Conservation (phyloP, 495 filamentous ascomycete species). For the Aspergillus bertholletiae region DNA sequence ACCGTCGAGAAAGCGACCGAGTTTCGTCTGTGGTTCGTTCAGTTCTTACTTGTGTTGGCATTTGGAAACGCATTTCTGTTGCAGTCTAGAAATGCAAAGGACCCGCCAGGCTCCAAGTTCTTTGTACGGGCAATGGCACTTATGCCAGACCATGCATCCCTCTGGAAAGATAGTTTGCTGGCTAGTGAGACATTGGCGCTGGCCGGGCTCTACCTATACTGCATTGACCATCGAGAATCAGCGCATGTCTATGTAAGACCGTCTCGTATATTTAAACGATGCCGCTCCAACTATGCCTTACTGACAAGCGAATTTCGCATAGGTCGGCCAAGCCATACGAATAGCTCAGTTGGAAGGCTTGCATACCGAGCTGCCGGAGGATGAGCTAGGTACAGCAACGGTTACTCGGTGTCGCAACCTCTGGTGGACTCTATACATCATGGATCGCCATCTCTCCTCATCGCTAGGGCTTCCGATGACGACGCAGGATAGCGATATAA, state of each 20-base stretch:
- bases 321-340: conserved; percentile 38
- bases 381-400: conserved; percentile 22
- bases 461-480: conserved; percentile 35
- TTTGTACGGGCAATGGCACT: conserved; percentile 38
- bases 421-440: conserved; percentile 39
- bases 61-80: conserved; percentile 37
- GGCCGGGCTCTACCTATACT: conserved; percentile 34
- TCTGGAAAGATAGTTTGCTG: conserved; percentile 26
- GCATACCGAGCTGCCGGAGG: conserved; percentile 34
- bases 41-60: conserved; percentile 36
- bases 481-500: conserved; percentile 33
- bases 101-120: conserved; percentile 29
- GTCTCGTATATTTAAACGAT: too few species aligned
- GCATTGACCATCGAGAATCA: conserved; percentile 30
- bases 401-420: conserved; percentile 29
- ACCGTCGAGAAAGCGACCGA: conserved; percentile 16
- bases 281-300: too few species aligned
- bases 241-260: conserved; percentile 35
- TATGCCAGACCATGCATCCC: conserved; percentile 28
- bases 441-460: conserved; percentile 34
- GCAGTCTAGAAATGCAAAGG: conserved; percentile 14
- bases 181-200: conserved; percentile 33
- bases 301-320: background rate
- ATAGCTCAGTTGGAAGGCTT: conserved; percentile 34
- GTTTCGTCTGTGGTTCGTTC: conserved; percentile 33